These are phyloP conservation scores for Termitomyces sp. DNA, from an alignment of 768 basidiomycete species.

Conservation along the genomic window DNA sequence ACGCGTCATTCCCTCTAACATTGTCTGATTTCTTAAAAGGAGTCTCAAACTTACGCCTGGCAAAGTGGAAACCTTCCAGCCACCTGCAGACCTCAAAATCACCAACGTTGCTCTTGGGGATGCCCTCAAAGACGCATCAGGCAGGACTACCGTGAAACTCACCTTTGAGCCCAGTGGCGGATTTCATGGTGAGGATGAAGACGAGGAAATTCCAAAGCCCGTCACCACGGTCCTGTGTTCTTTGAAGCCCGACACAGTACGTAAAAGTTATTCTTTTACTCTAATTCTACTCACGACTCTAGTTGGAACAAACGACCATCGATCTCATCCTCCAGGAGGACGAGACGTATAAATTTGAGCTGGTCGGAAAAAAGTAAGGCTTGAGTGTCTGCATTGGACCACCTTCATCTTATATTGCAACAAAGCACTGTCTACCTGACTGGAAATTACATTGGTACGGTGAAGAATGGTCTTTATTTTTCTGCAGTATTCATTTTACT, in stretches of 20 bases:
- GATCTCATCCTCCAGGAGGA: conserved; percentile 70
- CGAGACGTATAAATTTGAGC: conserved; percentile 62
- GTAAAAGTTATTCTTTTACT: conserved; percentile 7
- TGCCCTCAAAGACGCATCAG: conserved; percentile 54
- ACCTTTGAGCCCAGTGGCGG: conserved; percentile 40
- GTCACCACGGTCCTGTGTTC: conserved; percentile 67
- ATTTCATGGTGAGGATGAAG: conserved; percentile 39
- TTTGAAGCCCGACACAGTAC: conserved; percentile 78
- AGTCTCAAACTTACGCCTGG: conserved; percentile 57
- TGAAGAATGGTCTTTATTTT: not conserved
- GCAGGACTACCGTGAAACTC: conserved; percentile 67
- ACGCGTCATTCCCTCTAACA: conserved; percentile 19
- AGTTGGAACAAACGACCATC: conserved; percentile 77
- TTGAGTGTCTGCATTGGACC: not conserved
- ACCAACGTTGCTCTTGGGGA: conserved; percentile 83
- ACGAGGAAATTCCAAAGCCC: conserved; percentile 27
- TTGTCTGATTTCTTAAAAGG: conserved; percentile 36
- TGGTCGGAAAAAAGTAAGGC: conserved; percentile 78
- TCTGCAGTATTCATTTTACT: not conserved
- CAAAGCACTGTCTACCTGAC: conserved; percentile 68
- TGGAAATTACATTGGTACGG: conserved; percentile 79
- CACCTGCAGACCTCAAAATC: conserved; percentile 69
- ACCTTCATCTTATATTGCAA: not conserved
- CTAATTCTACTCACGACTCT: not conserved
- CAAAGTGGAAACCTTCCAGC: conserved; percentile 50